Conservation (phyloP, 176 grass and related monocot species). For the Rhynchospora tenuis region DNA sequence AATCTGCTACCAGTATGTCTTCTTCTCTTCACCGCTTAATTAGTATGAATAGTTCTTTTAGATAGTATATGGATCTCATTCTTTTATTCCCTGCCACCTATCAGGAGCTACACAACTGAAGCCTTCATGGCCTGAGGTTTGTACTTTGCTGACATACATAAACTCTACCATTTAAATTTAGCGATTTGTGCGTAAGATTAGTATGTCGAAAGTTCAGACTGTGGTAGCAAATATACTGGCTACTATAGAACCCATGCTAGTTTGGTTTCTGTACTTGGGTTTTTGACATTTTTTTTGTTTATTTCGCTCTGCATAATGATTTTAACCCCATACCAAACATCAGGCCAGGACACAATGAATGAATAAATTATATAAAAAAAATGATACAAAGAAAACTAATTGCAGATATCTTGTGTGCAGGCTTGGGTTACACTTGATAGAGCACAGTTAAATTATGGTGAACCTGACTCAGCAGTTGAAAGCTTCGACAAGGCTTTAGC, state of each 20-base stretch:
- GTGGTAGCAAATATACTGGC: not conserved
- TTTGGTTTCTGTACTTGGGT: no score
- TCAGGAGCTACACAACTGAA: slow-evolving; percentile 79
- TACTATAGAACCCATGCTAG: not conserved
- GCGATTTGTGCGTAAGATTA: not conserved
- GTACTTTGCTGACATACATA: slow-evolving; percentile 9
- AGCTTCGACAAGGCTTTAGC: slow-evolving; percentile 65
- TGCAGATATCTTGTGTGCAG: slow-evolving; percentile 24
- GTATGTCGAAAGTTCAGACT: not conserved
- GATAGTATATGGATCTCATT: slow-evolving; percentile 19
- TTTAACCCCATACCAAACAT: no score
- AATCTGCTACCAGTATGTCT: slow-evolving; percentile 62
- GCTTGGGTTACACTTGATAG: slow-evolving; percentile 88
- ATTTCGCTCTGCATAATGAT: no score
- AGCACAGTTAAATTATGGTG: slow-evolving; percentile 80
- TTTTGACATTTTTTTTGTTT: no score
- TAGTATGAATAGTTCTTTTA: not conserved
- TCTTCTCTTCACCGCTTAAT: not conserved
- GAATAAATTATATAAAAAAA: not conserved
- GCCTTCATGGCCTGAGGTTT: slow-evolving; percentile 72
- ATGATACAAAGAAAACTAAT: not conserved
- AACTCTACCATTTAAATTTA: not conserved
- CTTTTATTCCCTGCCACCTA: slow-evolving; percentile 26
- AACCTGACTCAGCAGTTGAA: slow-evolving; percentile 71
- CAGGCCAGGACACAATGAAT: no score